Evolutionary conservation across 441 rosid genomes (phyloP), one percentile per base, ranked within the genome.

Genomic region (Arabidopsis lyrata): DNA sequence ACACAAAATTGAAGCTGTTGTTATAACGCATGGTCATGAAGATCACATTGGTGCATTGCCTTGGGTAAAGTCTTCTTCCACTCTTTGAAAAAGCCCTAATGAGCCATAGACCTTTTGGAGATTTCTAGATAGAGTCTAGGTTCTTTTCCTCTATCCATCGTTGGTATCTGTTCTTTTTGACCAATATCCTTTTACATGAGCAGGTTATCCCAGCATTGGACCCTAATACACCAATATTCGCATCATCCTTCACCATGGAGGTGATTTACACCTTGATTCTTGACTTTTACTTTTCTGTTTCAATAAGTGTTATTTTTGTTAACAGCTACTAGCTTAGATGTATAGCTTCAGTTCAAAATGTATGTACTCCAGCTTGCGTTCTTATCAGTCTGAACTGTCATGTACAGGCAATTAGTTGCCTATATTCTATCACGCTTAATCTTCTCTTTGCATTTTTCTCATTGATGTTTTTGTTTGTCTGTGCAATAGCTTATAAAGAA

Each of bases 31-130:
- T 67, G 99, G 99, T 72, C 99, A 95, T 27, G 99, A 95, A 84
- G 99, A 92, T 87, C 99, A 95, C 97, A 95, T 95, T 78, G 99
- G 99, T 87, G 98, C 99, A 57, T 90, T 95, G 95, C 98, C 99
- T 77, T 95, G 99, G 99, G 99, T 95, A 95, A 89, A 75, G 85
- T 75, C 83, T 84, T 88, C 79, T 71, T 78, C 89, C 61, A 70
- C 77, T 79, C 73, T 82, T 70, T 0, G n/a, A 64, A 36, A 58
- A 63, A 6, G 2, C 13, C 32, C 16, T 22, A 11, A 15, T 8
- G 6, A 45, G 36, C 48, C 45, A 15, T 50, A 49, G 1, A 57
- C 55, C 52, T 49, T 58, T 60, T n/a, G 29, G 64, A 44, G 16
- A 8, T 63, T 31, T 41, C 34, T 52, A 50, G 41, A 72, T 10